phyloP scores from a whole-genome alignment of 2,329 filamentous ascomycete species.

The Camillea tinctor region DNA sequence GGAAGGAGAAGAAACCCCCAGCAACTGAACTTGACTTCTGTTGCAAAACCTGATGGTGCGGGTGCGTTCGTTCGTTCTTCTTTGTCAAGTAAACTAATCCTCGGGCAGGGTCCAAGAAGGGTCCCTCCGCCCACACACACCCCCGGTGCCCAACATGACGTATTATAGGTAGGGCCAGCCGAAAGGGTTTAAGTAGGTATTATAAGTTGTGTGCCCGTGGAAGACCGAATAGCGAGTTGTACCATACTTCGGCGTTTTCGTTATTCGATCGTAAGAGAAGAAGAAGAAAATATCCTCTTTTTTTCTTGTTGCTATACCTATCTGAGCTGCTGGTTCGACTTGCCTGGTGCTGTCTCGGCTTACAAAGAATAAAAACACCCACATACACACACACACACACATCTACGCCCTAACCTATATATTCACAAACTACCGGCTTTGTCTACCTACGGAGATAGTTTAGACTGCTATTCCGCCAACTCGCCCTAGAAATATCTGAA shows the following conservation, averaged over 20 bases:
- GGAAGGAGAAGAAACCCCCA: not conserved
- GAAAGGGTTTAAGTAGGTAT: not conserved
- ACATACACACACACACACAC: not conserved
- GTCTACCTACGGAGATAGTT: no score
- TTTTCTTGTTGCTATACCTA: not conserved
- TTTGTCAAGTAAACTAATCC: not conserved
- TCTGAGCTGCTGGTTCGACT: not conserved
- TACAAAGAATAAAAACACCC: not conserved
- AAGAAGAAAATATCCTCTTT: not conserved
- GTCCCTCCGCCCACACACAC: no score
- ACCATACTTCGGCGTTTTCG: not conserved
- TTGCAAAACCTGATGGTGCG: not conserved
- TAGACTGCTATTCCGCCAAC: no score
- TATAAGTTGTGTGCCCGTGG: not conserved
- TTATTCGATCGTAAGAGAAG: not conserved
- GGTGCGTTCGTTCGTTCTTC: not conserved
- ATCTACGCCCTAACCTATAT: not conserved
- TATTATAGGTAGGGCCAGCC: not conserved
- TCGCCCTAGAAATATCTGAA: no score
- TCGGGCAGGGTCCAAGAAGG: not conserved
- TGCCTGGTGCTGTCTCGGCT: not conserved
- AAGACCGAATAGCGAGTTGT: not conserved
- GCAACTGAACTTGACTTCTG: not conserved
- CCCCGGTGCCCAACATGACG: not conserved
- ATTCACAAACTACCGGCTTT: no score